phyloP scores from a whole-genome alignment of 176 grass and related monocot species.

The Themeda triandra region DNA sequence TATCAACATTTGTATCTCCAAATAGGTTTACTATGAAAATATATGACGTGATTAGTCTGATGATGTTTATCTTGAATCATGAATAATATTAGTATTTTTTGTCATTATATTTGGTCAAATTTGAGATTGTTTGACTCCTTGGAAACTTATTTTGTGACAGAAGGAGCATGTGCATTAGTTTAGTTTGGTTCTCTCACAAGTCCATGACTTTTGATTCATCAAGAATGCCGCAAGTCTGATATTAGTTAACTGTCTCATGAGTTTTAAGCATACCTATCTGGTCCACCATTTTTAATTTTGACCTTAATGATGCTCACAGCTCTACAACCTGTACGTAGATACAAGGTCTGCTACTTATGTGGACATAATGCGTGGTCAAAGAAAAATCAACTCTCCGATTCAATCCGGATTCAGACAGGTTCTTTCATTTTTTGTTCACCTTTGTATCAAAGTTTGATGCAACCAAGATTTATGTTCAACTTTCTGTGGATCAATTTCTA shows the following conservation, averaged over 20 bases:
- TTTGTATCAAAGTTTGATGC: not conserved
- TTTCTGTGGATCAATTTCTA: not conserved
- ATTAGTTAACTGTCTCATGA: not conserved
- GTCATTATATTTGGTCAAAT: too few species aligned
- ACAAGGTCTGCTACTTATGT: not conserved
- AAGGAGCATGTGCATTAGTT: too few species aligned
- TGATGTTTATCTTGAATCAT: too few species aligned
- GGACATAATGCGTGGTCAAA: not conserved
- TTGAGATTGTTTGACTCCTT: too few species aligned
- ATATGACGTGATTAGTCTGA: too few species aligned
- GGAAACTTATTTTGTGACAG: too few species aligned
- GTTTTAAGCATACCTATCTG: not conserved
- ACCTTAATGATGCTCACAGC: not conserved
- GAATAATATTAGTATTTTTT: too few species aligned
- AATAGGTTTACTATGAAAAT: too few species aligned
- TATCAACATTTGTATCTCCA: too few species aligned
- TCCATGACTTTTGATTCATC: not conserved
- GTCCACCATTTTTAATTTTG: not conserved
- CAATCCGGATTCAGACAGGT: not conserved
- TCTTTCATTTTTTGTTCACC: not conserved
- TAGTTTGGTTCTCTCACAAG: not conserved
- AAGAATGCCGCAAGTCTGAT: not conserved
- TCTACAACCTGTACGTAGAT: conserved; percentile 1
- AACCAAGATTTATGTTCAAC: not conserved
- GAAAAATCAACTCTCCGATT: not conserved